Evolutionary conservation across 805 yeast genomes (phyloP).

Genomic region (Hermanozyma aechmeae): DNA sequence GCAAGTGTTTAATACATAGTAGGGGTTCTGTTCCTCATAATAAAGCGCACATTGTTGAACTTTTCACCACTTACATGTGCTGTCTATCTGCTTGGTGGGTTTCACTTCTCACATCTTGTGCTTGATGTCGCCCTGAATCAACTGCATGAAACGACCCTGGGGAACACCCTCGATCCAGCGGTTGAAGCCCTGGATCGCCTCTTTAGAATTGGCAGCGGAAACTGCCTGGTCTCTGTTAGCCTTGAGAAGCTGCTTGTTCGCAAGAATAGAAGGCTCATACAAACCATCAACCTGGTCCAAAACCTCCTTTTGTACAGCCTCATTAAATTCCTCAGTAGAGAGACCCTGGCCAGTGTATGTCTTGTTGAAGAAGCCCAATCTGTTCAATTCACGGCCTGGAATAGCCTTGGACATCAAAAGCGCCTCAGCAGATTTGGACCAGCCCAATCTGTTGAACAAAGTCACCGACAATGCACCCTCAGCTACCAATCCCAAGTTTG

Average conservation of each 20-base stretch:
- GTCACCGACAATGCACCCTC: slow-evolving; percentile 75
- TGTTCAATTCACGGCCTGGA: slow-evolving; percentile 43
- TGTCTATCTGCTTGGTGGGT: too few relatives aligned
- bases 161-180: slow-evolving; percentile 71
- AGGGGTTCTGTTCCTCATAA: too few relatives aligned
- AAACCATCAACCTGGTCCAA: slow-evolving; percentile 28
- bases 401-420: slow-evolving; percentile 62
- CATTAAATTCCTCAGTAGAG: slow-evolving; percentile 36
- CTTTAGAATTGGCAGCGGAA: slow-evolving; percentile 51
- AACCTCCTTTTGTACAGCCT: slow-evolving; percentile 25
- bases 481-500: slow-evolving; percentile 71
- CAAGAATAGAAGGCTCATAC: slow-evolving; percentile 35
- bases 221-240: slow-evolving; percentile 28
- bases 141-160: slow-evolving; percentile 49
- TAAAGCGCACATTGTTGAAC: too few relatives aligned
- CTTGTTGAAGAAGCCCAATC: slow-evolving; percentile 55
- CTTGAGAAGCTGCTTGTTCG: slow-evolving; percentile 37
- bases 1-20: too few relatives aligned
- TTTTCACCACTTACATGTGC: too few relatives aligned
- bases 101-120: slow-evolving; percentile 60
- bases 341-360: slow-evolving; percentile 33
- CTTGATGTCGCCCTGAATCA: slow-evolving; percentile 44
- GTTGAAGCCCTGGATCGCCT: slow-evolving; percentile 57
- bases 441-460: slow-evolving; percentile 60
- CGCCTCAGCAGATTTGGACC: slow-evolving; percentile 65